A percentile compares a stretch with the other conserved stretches of the same genome.
phyloP scores from a whole-genome alignment of 352 stramenopile genomes.

The Phytophthora agathidicida region DNA sequence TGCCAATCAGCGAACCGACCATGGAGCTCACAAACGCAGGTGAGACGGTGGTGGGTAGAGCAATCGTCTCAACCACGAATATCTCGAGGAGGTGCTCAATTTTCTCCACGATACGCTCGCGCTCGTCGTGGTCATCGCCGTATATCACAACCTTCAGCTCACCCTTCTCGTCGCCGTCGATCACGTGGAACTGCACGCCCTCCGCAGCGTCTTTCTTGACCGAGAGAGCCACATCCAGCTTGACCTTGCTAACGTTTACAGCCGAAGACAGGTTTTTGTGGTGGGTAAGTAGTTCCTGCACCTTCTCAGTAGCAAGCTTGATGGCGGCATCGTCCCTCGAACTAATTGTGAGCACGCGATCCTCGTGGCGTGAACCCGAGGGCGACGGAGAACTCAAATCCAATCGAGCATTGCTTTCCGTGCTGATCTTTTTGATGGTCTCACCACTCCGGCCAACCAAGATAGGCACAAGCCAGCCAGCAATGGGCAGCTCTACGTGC shows the following conservation, averaged over 20 bases:
- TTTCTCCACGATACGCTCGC: slow-evolving; percentile 66
- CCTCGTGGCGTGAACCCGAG: slow-evolving; percentile 23
- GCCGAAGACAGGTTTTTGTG: slow-evolving; percentile 59
- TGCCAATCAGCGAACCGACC: slow-evolving; percentile 77
- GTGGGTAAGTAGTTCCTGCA: slow-evolving; percentile 55
- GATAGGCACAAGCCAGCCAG: slow-evolving; percentile 69
- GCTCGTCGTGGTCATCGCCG: slow-evolving; percentile 55
- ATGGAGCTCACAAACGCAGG: slow-evolving; percentile 48
- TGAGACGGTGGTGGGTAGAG: slow-evolving; percentile 45
- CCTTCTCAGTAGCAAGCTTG: slow-evolving; percentile 59
- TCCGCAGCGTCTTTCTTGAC: slow-evolving; percentile 54
- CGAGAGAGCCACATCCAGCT: slow-evolving; percentile 60
- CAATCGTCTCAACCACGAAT: slow-evolving; percentile 55
- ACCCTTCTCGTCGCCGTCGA: slow-evolving; percentile 46
- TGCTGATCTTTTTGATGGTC: slow-evolving; percentile 75
- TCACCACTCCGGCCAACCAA: slow-evolving; percentile 80
- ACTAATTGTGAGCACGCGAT: slow-evolving; percentile 69
- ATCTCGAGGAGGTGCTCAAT: slow-evolving; percentile 65
- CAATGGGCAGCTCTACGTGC: slow-evolving; percentile 66
- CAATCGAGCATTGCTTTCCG: slow-evolving; percentile 62
- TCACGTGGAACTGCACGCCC: slow-evolving; percentile 60
- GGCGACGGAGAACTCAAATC: slow-evolving; percentile 49
- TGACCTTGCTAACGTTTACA: slow-evolving; percentile 47
- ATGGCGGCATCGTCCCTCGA: slow-evolving; percentile 68
- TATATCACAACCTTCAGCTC: slow-evolving; percentile 62